Evolutionary conservation across 1,284 basidiomycete genomes (phyloP).

Genomic region (Chalciporus sp.): DNA sequence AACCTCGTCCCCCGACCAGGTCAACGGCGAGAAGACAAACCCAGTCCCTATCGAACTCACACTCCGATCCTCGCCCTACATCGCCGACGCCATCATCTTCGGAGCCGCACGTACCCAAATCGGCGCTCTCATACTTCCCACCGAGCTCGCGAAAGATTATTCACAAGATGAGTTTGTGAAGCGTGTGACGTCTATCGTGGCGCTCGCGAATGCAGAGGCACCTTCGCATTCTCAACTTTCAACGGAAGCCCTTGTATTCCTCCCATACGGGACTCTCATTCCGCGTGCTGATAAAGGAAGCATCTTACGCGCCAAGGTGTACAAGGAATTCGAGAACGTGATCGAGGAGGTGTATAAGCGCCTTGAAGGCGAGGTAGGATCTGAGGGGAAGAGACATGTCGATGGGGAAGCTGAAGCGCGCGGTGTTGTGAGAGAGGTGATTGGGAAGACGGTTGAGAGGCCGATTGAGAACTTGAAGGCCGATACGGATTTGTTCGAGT

Average conservation of each 20-base stretch:
- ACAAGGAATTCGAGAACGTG: constrained; percentile 49
- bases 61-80: constrained; percentile 45
- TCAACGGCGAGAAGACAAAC: constrained; percentile 60
- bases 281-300: constrained; percentile 51
- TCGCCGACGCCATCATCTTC: constrained; percentile 57
- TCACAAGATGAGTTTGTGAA: constrained; percentile 41
- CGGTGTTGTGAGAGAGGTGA: constrained; percentile 14
- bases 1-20: constrained; percentile 7
- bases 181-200: constrained; percentile 50
- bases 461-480: constrained; percentile 29
- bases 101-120: constrained; percentile 55
- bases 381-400: constrained; percentile 34
- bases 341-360: constrained; percentile 51
- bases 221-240: constrained; percentile 55
- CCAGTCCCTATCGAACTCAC: constrained; percentile 49
- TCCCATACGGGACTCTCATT: constrained; percentile 43
- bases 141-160: constrained; percentile 44
- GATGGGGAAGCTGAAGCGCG: constrained; percentile 17
- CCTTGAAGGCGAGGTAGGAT: constrained; percentile 45
- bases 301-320: constrained; percentile 46
- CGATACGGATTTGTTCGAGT: constrained; percentile 41
- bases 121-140: constrained; percentile 59
- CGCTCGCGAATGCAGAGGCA: constrained; percentile 51
- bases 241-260: constrained; percentile 52
- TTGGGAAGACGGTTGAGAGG: constrained; percentile 21